Base-by-base conservation (phyloP, 148 eudicot species). In the Pouteria glomerata region DNA sequence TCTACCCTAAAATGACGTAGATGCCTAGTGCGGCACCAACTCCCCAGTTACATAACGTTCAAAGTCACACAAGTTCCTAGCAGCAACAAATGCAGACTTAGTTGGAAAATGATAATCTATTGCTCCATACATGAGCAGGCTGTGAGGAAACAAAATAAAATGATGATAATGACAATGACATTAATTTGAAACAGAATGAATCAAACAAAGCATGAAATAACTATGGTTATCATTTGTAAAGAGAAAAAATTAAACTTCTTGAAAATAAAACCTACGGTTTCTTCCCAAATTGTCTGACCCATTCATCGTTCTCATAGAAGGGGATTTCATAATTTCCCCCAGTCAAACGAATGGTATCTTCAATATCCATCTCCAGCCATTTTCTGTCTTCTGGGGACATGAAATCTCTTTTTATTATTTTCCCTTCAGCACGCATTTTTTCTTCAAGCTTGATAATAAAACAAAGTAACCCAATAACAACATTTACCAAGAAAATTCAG, bases 331-430 rank as follows among this genome's bases (percentile, higher is more conserved):
- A 79, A 1, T 42, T 80, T 31, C 94, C 98, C 21, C 71, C 57
- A 69, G 82, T 70, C 41, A 93, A 78, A 4, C 61, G 76, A 47
- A 89, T 52, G 75, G 84, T 84, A 80, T 93, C 98, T 81, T 93
- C 98, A 69, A 93, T 88, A 81, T 93, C 96, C 96, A 79, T 93
- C 83, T 93, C 94, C 63, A 93, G 78, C 96, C 96, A 93, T 70
- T 93, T 83, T 70, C 82, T 80, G 66, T 93, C 98, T 76, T 93
- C 92, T 21, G 88, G 94, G 47, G 61, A 74, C 96, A 93, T 85
- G 74, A 52, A 93, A 73, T 93, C 98, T 83, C 96, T 89, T 62
- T 80, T 77, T 68, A 93, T 85, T 80, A 90, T 88, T 73, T 83
- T 82, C 64, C 96, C 96, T 87, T 90, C 90, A 57, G 94, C 96